Evolutionary conservation across 2,329 filamentous ascomycete species (phyloP), one percentile per base, ranked within the genome.

Genomic region (Huntiella abstrusa): DNA sequence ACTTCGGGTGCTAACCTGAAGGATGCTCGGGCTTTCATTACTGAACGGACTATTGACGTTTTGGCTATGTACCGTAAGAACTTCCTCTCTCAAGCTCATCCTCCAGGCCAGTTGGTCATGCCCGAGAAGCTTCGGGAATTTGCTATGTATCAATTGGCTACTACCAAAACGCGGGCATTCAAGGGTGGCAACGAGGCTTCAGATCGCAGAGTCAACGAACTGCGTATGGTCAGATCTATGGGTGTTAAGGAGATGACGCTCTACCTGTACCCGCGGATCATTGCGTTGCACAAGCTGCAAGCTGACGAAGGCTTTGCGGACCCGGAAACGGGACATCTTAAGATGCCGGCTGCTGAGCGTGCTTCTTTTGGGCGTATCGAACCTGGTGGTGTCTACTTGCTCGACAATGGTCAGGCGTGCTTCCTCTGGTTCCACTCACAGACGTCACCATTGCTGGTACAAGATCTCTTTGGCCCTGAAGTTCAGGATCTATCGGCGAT

Each of bases 101-200:
- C 91, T 6, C 83, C 87, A 1, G 84, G 86, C 4, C 87, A 98
- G 61, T 74, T 98, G 28, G 86, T 98, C 28, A 77, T 98, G 63
- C 91, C 91, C 0, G 91, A 98, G 63, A 83, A 88, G 53, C 72
- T 98, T 28, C 96, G 96, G 59, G 91, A 98, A 59, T 87, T 94
- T 55, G 78, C 82, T 56, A 96, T 98, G 86, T 96, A 91, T 61
- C 83, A 92, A 63, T 77, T 98, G 7, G 80, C 83, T 41, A 66
- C 96, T 52, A 65, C 93, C 59, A 98, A 98, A 62, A 87, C 77
- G 48, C 77, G 91, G 49, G 87, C 88, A 2, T 86, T 96, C 66
- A 96, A 96, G 66, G 83, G 83, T 44, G 88, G 88, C 49, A 78
- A 80, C 53, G 91, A 98, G 62, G 83, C 84, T 33, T 85, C 83